Evolutionary conservation across 164 flowering plant species (phyloP).

Genomic region (Stephania cephalantha): DNA sequence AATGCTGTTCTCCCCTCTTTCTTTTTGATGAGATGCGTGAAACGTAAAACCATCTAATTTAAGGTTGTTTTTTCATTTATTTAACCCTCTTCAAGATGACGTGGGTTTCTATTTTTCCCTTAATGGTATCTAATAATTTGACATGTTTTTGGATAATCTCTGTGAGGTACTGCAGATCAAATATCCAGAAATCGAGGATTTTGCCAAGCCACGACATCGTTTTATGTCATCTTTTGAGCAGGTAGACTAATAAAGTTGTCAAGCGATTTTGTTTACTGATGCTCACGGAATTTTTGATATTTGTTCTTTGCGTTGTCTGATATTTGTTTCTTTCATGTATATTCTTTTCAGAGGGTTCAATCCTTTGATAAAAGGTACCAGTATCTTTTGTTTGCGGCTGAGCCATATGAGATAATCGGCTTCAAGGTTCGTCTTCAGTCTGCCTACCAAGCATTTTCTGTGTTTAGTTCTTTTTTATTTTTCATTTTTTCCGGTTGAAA

Average conservation of each 20-base stretch:
- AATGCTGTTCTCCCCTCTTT: background rate
- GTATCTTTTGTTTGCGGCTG: conserved; percentile 93
- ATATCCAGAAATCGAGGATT: conserved; percentile 95
- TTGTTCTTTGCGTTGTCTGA: background rate
- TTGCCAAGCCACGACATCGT: conserved; percentile 79
- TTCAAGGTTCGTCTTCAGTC: conserved; percentile 54
- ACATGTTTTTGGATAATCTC: background rate
- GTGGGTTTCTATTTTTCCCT: background rate
- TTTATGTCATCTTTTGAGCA: conserved; percentile 99
- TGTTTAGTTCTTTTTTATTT: background rate
- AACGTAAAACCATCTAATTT: background rate
- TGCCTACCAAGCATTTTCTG: too few relatives aligned
- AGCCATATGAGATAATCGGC: conserved; percentile 90
- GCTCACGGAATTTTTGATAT: background rate
- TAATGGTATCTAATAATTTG: background rate
- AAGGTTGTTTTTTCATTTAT: background rate
- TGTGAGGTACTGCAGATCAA: conserved; percentile 55
- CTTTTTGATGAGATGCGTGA: background rate
- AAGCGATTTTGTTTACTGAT: background rate
- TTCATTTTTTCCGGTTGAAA: background rate
- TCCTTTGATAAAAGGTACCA: conserved; percentile 79
- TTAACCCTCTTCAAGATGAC: background rate
- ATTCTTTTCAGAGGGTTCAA: conserved; percentile 58
- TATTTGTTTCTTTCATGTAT: background rate
- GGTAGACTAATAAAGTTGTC: conserved; percentile 31